Conservation (phyloP, 108 stramenopile species). For the Cyclotella atomus region DNA sequence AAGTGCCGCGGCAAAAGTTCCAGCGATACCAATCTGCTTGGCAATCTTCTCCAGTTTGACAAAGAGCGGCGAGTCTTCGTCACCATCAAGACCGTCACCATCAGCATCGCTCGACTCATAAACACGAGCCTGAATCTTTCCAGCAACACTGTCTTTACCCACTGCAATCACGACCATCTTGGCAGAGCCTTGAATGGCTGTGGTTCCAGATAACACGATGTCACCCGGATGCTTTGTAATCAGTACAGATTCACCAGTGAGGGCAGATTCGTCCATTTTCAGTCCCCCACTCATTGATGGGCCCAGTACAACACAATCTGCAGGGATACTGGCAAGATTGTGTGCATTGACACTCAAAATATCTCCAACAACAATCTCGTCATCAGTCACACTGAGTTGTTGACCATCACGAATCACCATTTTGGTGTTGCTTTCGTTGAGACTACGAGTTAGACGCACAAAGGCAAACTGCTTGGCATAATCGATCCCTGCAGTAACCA, state of each 20-base stretch:
- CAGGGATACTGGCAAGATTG: conserved; percentile 86
- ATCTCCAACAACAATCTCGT: conserved; percentile 98
- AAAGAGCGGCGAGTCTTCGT: conserved; percentile 80
- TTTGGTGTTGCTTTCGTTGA: conserved; percentile 85
- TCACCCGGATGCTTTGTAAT: conserved; percentile 86
- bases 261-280: conserved; percentile 87
- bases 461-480: conserved; percentile 96
- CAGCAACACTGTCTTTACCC: conserved; percentile 86
- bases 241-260: conserved; percentile 95
- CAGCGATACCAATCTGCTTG: conserved; percentile 85
- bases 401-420: conserved; percentile 87
- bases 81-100: conserved; percentile 69
- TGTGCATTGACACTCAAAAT: conserved; percentile 91
- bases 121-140: conserved; percentile 85
- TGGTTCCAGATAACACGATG: conserved; percentile 73
- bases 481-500: conserved; percentile 93
- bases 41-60: conserved; percentile 87
- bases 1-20: conserved; percentile 71
- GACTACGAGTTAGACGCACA: conserved; percentile 74
- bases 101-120: conserved; percentile 77
- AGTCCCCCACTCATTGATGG: conserved; percentile 77
- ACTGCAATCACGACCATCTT: conserved; percentile 92
- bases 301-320: conserved; percentile 93
- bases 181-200: conserved; percentile 75
- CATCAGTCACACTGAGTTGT: conserved; percentile 71